Evolutionary conservation across 306 rosid genomes (phyloP).

Genomic region (Quercus mongolica): DNA sequence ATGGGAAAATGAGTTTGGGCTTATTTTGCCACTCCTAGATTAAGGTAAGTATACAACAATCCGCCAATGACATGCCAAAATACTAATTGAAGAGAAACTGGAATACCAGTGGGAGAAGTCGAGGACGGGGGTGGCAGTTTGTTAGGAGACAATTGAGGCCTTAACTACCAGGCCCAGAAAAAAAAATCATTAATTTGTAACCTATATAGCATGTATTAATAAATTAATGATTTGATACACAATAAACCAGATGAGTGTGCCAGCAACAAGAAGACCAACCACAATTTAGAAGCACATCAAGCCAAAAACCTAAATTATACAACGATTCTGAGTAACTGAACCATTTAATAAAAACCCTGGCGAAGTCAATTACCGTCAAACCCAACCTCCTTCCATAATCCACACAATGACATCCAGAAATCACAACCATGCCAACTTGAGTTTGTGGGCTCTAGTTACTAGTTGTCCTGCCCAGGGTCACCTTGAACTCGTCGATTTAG

Average conservation of each 20-base stretch:
- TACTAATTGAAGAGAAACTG: too few relatives aligned
- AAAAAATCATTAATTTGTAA: too few relatives aligned
- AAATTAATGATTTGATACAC: background rate
- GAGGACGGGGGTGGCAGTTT: too few relatives aligned
- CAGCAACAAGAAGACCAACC: background rate
- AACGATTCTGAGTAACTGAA: background rate
- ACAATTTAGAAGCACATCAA: background rate
- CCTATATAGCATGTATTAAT: too few relatives aligned
- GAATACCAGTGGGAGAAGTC: too few relatives aligned
- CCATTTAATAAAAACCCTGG: background rate
- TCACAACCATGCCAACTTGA: background rate
- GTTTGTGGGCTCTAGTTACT: slow-evolving; percentile 8
- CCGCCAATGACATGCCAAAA: too few relatives aligned
- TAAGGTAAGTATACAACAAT: too few relatives aligned
- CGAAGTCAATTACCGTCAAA: background rate
- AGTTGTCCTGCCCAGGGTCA: slow-evolving; percentile 35
- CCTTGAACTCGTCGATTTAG: slow-evolving; percentile 37
- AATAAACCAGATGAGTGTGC: background rate
- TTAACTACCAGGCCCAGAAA: too few relatives aligned
- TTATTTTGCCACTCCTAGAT: too few relatives aligned
- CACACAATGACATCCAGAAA: background rate
- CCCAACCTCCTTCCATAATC: background rate
- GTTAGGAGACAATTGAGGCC: too few relatives aligned
- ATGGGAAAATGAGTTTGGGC: too few relatives aligned
- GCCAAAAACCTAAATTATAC: slow-evolving; percentile 20